phyloP scores from a whole-genome alignment of 495 filamentous ascomycete species.

The Baudoinia panamericana region DNA sequence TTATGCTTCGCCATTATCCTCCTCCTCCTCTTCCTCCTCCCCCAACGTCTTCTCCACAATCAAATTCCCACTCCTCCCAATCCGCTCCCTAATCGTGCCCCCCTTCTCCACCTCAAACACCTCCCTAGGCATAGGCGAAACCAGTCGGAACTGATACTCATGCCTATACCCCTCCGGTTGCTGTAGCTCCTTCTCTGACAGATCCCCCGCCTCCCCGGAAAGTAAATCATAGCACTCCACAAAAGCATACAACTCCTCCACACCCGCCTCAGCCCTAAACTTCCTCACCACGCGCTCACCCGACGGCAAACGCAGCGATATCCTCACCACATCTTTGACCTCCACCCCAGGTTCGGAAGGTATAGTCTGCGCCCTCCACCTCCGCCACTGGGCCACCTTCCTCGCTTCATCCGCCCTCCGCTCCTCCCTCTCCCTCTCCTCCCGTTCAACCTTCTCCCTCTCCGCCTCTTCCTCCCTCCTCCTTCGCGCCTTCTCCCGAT shows the following conservation, averaged over 20 bases:
- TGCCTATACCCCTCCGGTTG: slow-evolving; percentile 62
- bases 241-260: slow-evolving; percentile 92
- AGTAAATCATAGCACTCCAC: slow-evolving; percentile 79
- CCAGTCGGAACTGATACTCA: slow-evolving; percentile 65
- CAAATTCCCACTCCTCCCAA: slow-evolving; percentile 76
- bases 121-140: slow-evolving; percentile 66
- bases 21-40: slow-evolving; percentile 42
- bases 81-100: slow-evolving; percentile 51
- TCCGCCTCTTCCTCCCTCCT: slow-evolving; percentile 61
- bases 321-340: slow-evolving; percentile 56
- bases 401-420: slow-evolving; percentile 44
- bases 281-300: slow-evolving; percentile 61
- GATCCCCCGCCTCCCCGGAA: slow-evolving; percentile 24
- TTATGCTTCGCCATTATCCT: slow-evolving; percentile 15
- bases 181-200: slow-evolving; percentile 25
- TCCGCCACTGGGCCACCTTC: slow-evolving; percentile 58
- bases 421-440: slow-evolving; percentile 48
- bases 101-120: slow-evolving; percentile 56
- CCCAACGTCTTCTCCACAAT: slow-evolving; percentile 62
- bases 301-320: slow-evolving; percentile 65
- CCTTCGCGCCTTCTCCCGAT: slow-evolving; percentile 66
- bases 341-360: slow-evolving; percentile 51
- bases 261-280: slow-evolving; percentile 47
- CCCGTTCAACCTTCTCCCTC: slow-evolving; percentile 47
- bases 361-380: slow-evolving; percentile 62